Conservation (phyloP, 2,329 filamentous ascomycete species). For the Hymenoscyphus scutula region DNA sequence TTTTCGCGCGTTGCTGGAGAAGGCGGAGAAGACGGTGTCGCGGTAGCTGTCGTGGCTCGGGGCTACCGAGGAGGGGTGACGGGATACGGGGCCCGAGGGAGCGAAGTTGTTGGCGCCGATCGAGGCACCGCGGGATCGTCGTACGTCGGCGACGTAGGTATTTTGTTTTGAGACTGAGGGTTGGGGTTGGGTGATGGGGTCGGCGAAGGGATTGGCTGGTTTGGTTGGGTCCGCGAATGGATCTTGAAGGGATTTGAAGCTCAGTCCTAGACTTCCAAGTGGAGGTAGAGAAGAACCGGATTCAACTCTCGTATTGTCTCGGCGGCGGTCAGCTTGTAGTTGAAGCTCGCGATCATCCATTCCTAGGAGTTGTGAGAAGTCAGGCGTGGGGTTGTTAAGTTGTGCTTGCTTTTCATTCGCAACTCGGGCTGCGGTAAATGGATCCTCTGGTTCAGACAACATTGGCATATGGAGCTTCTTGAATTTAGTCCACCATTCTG, state of each 20-base stretch:
- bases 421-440: constrained; percentile 36
- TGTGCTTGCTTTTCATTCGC: constrained; percentile 30
- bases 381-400: constrained; percentile 20
- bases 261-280: constrained; percentile 29
- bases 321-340: constrained; percentile 27
- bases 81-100: constrained; percentile 24
- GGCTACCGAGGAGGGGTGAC: constrained; percentile 33
- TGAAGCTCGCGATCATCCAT: constrained; percentile 32
- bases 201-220: constrained; percentile 20
- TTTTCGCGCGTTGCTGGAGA: constrained; percentile 43
- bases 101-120: constrained; percentile 34
- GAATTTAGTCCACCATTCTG: constrained; percentile 47
- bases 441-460: constrained; percentile 38
- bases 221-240: constrained; percentile 30
- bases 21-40: constrained; percentile 42
- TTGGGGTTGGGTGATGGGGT: constrained; percentile 29
- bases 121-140: constrained; percentile 50
- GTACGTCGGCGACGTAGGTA: constrained; percentile 48
- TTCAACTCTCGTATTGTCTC: constrained; percentile 21
- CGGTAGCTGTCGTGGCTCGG: constrained; percentile 36
- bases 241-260: constrained; percentile 28
- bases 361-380: constrained; percentile 32
- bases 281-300: constrained; percentile 19
- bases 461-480: constrained; percentile 40
- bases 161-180: constrained; percentile 35